Conservation (phyloP, 345 rosid genomes). For the Citrus trifoliata region DNA sequence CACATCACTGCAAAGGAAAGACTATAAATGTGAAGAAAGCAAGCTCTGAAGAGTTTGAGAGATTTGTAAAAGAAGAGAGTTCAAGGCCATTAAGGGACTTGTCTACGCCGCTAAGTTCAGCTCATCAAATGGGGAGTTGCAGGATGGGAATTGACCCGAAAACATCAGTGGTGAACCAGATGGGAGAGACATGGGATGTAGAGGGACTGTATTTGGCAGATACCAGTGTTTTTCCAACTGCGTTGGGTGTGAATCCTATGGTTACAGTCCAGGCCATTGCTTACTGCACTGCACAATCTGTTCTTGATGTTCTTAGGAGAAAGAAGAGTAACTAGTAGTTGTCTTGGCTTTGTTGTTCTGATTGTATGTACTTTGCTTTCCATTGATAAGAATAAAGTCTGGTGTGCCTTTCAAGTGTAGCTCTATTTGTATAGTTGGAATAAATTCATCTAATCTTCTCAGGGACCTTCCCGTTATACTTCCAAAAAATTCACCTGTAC, state of each 20-base stretch:
- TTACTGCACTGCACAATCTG: slow-evolving; percentile 68
- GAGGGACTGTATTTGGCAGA: slow-evolving; percentile 75
- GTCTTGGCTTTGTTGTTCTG: neutral
- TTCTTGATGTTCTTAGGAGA: slow-evolving; percentile 44
- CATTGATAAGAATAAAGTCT: neutral
- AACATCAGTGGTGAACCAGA: slow-evolving; percentile 59
- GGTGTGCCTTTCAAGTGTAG: neutral
- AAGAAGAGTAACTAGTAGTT: slow-evolving; percentile 16
- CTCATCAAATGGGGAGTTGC: slow-evolving; percentile 95
- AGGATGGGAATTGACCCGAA: slow-evolving; percentile 67
- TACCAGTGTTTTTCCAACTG: slow-evolving; percentile 81
- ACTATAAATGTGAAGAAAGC: slow-evolving; percentile 46
- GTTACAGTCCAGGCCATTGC: slow-evolving; percentile 82
- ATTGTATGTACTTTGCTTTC: neutral
- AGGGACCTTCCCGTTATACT: too few relatives aligned
- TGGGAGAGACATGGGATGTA: slow-evolving; percentile 83
- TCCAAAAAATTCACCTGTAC: too few relatives aligned
- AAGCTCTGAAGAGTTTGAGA: slow-evolving; percentile 40
- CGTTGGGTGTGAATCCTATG: slow-evolving; percentile 86
- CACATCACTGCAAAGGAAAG: slow-evolving; percentile 54
- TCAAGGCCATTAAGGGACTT: slow-evolving; percentile 39
- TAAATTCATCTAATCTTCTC: neutral
- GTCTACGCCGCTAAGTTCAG: slow-evolving; percentile 54
- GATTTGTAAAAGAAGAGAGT: slow-evolving; percentile 67
- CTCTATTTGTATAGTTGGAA: neutral